These are phyloP conservation scores for Digitaria exilis DNA, from an alignment of 202 grass and related monocot species.

Conservation along the genomic window DNA sequence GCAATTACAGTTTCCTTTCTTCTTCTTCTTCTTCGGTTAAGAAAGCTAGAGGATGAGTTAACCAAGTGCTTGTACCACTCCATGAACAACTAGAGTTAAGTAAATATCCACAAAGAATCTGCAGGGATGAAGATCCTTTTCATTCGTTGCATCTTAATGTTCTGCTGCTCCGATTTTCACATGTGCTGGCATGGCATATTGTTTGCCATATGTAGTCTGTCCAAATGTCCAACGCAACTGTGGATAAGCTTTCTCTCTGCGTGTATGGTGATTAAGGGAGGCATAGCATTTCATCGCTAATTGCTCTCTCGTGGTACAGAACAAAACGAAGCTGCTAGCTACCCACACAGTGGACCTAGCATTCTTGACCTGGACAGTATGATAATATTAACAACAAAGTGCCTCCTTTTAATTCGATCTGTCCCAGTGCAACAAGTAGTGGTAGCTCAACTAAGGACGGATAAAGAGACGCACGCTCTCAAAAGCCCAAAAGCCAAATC, in stretches of 20 bases:
- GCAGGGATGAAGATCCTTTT: not conserved
- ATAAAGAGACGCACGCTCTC: not conserved
- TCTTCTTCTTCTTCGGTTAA: too few relatives aligned
- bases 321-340: not conserved
- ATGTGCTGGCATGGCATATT: not conserved
- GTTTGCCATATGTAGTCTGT: not conserved
- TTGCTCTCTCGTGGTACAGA: not conserved
- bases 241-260: not conserved
- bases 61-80: not conserved
- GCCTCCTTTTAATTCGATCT: not conserved
- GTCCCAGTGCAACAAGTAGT: not conserved
- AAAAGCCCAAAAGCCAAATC: not conserved
- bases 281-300: not conserved
- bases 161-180: not conserved
- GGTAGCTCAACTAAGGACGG: slow-evolving; percentile 27
- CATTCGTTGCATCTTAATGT: too few relatives aligned
- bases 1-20: not conserved
- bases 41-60: not conserved
- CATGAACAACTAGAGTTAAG: not conserved
- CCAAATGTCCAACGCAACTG: not conserved
- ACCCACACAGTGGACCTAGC: not conserved
- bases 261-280: not conserved
- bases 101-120: slow-evolving; percentile 1
- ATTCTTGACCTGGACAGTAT: not conserved
- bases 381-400: not conserved